These are phyloP conservation scores for Blastocystis sp. DNA, from an alignment of 352 stramenopile species.

Conservation along the genomic window DNA sequence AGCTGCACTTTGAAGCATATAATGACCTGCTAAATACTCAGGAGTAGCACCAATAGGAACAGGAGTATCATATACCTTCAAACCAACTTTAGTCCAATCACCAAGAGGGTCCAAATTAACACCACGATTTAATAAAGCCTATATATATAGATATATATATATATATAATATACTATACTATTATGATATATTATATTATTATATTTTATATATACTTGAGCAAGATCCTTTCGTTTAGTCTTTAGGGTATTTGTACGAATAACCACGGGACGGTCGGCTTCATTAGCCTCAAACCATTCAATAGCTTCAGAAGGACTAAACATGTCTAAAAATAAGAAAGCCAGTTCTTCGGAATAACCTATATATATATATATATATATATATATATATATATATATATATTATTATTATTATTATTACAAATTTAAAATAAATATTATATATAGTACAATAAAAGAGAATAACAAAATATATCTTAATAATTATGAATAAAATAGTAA, in stretches of 20 bases:
- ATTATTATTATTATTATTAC: neutral
- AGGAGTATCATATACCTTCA: constrained; percentile 90
- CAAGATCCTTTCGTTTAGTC: constrained; percentile 83
- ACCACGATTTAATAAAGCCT: constrained; percentile 89
- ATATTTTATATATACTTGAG: too few relatives aligned
- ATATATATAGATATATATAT: too few relatives aligned
- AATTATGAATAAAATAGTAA: neutral
- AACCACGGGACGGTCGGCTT: constrained; percentile 82
- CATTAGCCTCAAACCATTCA: constrained; percentile 94
- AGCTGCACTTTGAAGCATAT: constrained; percentile 91
- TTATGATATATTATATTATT: too few relatives aligned
- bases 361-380: constrained; percentile 85
- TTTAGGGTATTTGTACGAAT: constrained; percentile 99
- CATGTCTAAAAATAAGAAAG: constrained; percentile 69
- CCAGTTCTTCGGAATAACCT: constrained; percentile 89
- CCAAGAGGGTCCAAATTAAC: constrained; percentile 90
- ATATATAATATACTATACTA: too few relatives aligned
- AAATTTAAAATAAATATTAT: neutral
- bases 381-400: constrained; percentile 56
- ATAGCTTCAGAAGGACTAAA: constrained; percentile 50
- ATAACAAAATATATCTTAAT: neutral
- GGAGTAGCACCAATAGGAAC: constrained; percentile 96
- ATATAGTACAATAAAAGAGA: neutral
- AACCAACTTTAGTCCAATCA: constrained; percentile 91
- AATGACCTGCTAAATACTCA: constrained; percentile 96